These are phyloP conservation scores for Zopfia rhizophila DNA, from an alignment of 2,329 filamentous ascomycete genomes.

Conservation along the genomic window DNA sequence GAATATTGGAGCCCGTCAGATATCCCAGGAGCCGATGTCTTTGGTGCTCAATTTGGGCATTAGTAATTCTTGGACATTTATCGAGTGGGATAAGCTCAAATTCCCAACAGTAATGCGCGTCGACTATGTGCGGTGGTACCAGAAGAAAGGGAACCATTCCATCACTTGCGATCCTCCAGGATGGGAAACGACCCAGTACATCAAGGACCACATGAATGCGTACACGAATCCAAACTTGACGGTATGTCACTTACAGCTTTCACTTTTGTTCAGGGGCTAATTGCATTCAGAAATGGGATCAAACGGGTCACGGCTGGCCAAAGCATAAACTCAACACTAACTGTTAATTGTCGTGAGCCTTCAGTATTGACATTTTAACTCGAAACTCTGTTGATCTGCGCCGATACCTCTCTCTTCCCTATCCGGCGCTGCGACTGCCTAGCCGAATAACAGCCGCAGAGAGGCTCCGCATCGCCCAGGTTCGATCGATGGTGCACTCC, in stretches of 20 bases:
- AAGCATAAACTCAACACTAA: constrained; percentile 57
- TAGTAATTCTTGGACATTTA: constrained; percentile 61
- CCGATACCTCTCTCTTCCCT: too few species aligned
- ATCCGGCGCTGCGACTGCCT: too few species aligned
- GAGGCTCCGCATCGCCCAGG: too few species aligned
- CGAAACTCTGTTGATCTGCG: too few species aligned
- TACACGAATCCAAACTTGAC: constrained; percentile 64
- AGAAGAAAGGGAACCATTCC: constrained; percentile 58
- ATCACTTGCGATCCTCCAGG: constrained; percentile 67
- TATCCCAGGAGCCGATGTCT: constrained; percentile 65
- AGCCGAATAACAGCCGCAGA: too few species aligned
- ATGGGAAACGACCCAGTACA: constrained; percentile 64
- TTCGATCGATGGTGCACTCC: too few species aligned
- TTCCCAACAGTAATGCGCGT: constrained; percentile 65
- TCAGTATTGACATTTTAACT: too few species aligned
- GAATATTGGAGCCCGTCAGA: constrained; percentile 60
- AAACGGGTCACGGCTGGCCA: constrained; percentile 52
- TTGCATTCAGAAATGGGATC: constrained; percentile 39
- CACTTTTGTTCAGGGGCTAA: not conserved
- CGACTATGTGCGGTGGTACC: constrained; percentile 67
- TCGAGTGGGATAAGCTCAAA: constrained; percentile 56
- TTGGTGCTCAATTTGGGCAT: constrained; percentile 65
- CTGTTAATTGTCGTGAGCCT: constrained; percentile 46
- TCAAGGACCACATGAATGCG: constrained; percentile 58
- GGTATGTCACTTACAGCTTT: constrained; percentile 44